These are phyloP conservation scores for Alisma plantagoaquatica DNA, from an alignment of 106 monocot genomes.

Conservation along the genomic window DNA sequence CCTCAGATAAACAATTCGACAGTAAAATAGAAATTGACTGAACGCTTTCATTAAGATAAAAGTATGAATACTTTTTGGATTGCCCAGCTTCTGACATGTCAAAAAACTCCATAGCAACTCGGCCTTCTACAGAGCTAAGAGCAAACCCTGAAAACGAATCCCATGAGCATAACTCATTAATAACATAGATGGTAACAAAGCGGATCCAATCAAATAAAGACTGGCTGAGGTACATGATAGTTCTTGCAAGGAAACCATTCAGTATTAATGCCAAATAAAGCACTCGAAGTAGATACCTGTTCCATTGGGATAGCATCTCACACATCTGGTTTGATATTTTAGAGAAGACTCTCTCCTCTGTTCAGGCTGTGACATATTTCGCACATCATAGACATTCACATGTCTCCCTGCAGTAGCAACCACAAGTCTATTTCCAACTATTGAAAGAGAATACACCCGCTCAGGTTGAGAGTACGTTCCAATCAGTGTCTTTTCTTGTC, in stretches of 20 bases:
- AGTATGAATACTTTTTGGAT: slow-evolving; percentile 55
- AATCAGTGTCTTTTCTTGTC: slow-evolving; percentile 65
- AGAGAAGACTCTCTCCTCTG: slow-evolving; percentile 85
- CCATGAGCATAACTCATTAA: background rate
- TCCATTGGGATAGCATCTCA: slow-evolving; percentile 93
- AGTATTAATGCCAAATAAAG: no score
- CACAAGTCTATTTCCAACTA: slow-evolving; percentile 68
- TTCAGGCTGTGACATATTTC: slow-evolving; percentile 98
- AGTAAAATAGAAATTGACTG: no score
- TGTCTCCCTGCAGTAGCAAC: slow-evolving; percentile 98
- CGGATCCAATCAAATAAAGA: no score
- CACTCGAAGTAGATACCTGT: slow-evolving; percentile 85
- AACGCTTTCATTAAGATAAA: no score
- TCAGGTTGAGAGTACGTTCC: slow-evolving; percentile 87
- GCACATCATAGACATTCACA: slow-evolving; percentile 88
- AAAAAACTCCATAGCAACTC: slow-evolving; percentile 92
- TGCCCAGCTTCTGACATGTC: slow-evolving; percentile 74
- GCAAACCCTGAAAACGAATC: slow-evolving; percentile 64
- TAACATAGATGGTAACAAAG: no score
- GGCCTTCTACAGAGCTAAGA: slow-evolving; percentile 94
- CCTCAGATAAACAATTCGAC: no score
- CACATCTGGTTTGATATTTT: slow-evolving; percentile 99
- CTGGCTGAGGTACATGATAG: no score
- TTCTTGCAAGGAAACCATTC: no score
- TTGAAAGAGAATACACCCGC: slow-evolving; percentile 89